Evolutionary conservation across 2,329 filamentous ascomycete species (phyloP), one percentile per base, ranked within the genome.

Genomic region (Monosporascus sp.): DNA sequence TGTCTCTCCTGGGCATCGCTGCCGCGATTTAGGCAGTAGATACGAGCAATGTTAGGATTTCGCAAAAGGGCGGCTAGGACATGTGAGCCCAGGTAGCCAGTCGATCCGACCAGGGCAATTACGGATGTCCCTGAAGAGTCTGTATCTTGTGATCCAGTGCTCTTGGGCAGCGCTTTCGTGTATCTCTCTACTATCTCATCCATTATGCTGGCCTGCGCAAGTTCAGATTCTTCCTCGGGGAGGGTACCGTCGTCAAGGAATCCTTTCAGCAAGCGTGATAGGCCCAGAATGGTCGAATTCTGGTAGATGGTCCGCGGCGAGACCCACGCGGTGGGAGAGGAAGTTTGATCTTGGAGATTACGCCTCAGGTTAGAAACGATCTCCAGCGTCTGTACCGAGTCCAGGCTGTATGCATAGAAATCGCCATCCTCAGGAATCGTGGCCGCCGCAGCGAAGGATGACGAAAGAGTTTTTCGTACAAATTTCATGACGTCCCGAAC

Each of bases 71-170:
- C 5, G 5, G 22, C n/a, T 3, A 60, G 4, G 2, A 55, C 3
- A 18, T 58, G 37, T 1, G 47, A 15, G 1, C 61, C 61, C 2
- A 62, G 20, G 20, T 57, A 60, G 7, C 61, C 61, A 0, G 58
- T 60, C 4, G 59, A 60, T 15, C 59, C 59, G 9, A 62, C 40
- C 1, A 61, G 2, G 3, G 56, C 58, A 20, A 62, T 31, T 3
- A 14, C 51, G 3, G 51, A 47, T 38, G 43, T 48, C 6, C 51
- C 51, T 5, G 17, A 14, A 14, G 41, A 11, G 5, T 17, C 22
- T n/a, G 38, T 7, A 26, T 5, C 11, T 14, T 37, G 48, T 3
- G 35, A 15, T 46, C 4, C 8, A 8, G 38, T 17, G 35, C 41
- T 53, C 1, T 37, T 35, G 6, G 56, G 55, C 9, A 60, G 31